A percentile compares a stretch with the other conserved stretches of the same genome.
These are phyloP conservation scores for Pisolithus albus DNA, from an alignment of 768 basidiomycete genomes.

Conservation along the genomic window DNA sequence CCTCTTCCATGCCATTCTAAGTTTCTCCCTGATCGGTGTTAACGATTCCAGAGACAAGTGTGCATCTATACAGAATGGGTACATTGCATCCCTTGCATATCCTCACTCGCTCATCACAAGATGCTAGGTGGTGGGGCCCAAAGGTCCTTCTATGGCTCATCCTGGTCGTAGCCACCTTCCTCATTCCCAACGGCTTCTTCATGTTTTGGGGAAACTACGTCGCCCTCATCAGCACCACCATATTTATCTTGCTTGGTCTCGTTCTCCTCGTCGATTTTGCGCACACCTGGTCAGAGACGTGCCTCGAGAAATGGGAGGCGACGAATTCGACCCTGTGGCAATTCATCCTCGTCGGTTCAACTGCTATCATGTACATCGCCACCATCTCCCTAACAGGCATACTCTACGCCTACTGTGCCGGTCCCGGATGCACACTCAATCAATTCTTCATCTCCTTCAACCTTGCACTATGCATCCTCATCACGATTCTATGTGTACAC, in stretches of 20 bases:
- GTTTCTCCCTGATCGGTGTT: slow-evolving; percentile 76
- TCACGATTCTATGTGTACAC: slow-evolving; percentile 77
- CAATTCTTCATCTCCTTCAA: slow-evolving; percentile 98
- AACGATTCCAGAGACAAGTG: slow-evolving; percentile 87
- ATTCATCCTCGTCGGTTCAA: slow-evolving; percentile 90
- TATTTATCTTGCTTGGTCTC: slow-evolving; percentile 95
- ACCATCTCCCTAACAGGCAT: slow-evolving; percentile 82
- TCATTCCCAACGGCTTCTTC: slow-evolving; percentile 96
- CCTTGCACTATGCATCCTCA: slow-evolving; percentile 68
- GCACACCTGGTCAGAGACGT: slow-evolving; percentile 96
- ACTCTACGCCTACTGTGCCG: slow-evolving; percentile 88
- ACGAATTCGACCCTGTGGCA: slow-evolving; percentile 89
- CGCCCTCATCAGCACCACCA: slow-evolving; percentile 82
- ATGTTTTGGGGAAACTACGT: slow-evolving; percentile 97
- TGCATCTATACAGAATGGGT: slow-evolving; percentile 97
- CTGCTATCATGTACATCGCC: slow-evolving; percentile 79
- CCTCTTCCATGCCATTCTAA: slow-evolving; percentile 80
- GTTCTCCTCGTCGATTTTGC: slow-evolving; percentile 98
- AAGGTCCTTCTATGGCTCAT: slow-evolving; percentile 87
- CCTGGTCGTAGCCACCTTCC: slow-evolving; percentile 76
- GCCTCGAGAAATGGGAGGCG: slow-evolving; percentile 92
- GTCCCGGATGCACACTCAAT: slow-evolving; percentile 82
- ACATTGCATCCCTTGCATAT: slow-evolving; percentile 14
- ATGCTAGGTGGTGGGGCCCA: slow-evolving; percentile 92
- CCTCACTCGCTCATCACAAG: slow-evolving; percentile 10